Evolutionary conservation across 139 green algal genomes (phyloP), one percentile per base, ranked within the genome.

Genomic region (Pleodorina starrii): DNA sequence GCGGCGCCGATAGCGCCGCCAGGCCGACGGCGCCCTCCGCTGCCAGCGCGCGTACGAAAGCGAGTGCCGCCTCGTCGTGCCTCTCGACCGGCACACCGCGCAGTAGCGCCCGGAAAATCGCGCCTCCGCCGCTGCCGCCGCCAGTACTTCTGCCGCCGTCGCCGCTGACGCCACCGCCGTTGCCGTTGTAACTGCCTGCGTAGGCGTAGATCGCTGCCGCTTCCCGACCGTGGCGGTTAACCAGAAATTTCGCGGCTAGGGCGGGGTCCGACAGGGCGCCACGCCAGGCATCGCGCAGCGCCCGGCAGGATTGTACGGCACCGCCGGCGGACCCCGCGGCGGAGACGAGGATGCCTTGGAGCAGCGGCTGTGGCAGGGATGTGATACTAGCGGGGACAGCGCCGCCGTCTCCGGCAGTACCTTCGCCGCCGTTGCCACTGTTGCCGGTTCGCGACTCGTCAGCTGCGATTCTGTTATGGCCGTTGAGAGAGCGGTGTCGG

Each of bases 271-370:
- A 21, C 11, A 85, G 51, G 21, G 78, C 78, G 38, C 36, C 25
- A 36, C 51, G 40, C 78, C 78, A 85, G 21, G 78, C 78, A 36
- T 85, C 78, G 57, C 51, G 78, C 21, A 85, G 78, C 7, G 48
- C 38, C 17, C 54, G 35, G 78, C 78, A 85, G 78, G 78, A 68
- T 19, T 36, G 35, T 17, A 68, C 54, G 1, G 78, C 78, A 21
- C 51, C 78, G 1, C 35, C 32, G 9, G 51, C 36, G 27, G 78
- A 40, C 9, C 46, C 23, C 0, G 78, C 38, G 23, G 38, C 54
- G 1, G 23, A 38, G 36, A 85, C 27, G 44, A 85, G 78, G 44
- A 85, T 68, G 1, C 38, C 7, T 44, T 85, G 78, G 7, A 85
- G 78, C 54, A 85, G 21, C 3, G 54, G 19, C 5, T 7, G 12